A percentile compares a stretch with the other conserved stretches of the same genome.
phyloP scores from a whole-genome alignment of 345 rosid species.

The Dovyalis caffra region DNA sequence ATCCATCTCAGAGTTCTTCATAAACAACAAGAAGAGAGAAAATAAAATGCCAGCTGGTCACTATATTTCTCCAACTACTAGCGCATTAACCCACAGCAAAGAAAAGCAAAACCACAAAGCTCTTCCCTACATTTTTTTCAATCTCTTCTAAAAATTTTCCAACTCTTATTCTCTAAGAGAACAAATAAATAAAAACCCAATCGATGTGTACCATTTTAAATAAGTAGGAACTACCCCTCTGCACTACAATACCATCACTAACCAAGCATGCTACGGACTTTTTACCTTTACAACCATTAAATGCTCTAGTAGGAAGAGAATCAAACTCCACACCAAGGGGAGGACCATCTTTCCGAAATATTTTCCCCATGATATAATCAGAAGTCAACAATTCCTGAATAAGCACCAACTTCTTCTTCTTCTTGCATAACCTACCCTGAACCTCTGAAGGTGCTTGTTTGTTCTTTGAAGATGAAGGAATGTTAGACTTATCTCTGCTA shows the following conservation, averaged over 20 bases:
- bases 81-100: not conserved
- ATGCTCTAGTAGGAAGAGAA: constrained; percentile 45
- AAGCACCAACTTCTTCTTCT: constrained; percentile 23
- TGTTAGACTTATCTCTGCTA: constrained; percentile 11
- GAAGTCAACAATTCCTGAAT: constrained; percentile 60
- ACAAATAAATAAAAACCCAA: not conserved
- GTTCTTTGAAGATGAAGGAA: constrained; percentile 27
- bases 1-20: not conserved
- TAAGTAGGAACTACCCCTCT: not conserved
- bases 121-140: not conserved
- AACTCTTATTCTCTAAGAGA: constrained; percentile 5
- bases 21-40: not conserved
- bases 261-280: not conserved
- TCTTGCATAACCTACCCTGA: constrained; percentile 24
- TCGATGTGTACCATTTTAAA: not conserved
- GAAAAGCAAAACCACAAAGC: not conserved
- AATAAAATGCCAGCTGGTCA: not conserved
- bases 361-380: constrained; percentile 55
- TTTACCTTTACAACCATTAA: constrained; percentile 29
- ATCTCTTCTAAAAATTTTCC: not conserved
- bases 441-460: constrained; percentile 17
- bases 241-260: not conserved
- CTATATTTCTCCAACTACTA: not conserved
- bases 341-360: constrained; percentile 97
- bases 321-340: constrained; percentile 73